Percentiles rank a stretch among this genome's conserved stretches.
phyloP scores from a whole-genome alignment of 441 rosid genomes.

The Isatis lusitanica region DNA sequence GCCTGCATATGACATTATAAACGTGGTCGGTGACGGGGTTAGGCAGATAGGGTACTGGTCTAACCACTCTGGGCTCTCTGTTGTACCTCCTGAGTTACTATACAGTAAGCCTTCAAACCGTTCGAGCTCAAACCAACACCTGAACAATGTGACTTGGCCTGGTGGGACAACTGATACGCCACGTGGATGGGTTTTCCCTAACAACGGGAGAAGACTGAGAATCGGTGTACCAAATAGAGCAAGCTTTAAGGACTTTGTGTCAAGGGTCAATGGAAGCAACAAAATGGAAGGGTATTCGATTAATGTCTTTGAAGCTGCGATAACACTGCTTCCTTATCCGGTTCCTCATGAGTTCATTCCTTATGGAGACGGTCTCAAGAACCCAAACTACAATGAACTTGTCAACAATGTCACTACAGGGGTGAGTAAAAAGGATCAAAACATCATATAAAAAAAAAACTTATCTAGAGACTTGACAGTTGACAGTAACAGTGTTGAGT shows the following conservation, averaged over 20 bases:
- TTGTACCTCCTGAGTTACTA: slow-evolving; percentile 68
- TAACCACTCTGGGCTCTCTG: slow-evolving; percentile 76
- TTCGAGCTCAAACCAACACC: slow-evolving; percentile 70
- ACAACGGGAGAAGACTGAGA: slow-evolving; percentile 74
- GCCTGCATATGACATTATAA: slow-evolving; percentile 81
- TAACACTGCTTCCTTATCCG: slow-evolving; percentile 71
- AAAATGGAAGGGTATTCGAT: slow-evolving; percentile 69
- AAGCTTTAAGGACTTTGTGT: slow-evolving; percentile 61
- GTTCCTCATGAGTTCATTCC: slow-evolving; percentile 75
- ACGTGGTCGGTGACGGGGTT: slow-evolving; percentile 49
- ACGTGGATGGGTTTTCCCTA: slow-evolving; percentile 96
- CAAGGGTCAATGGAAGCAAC: slow-evolving; percentile 40
- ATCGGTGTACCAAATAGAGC: slow-evolving; percentile 79
- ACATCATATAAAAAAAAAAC: background rate
- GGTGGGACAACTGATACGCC: slow-evolving; percentile 66
- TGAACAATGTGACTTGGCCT: slow-evolving; percentile 76
- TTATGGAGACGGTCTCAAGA: slow-evolving; percentile 71
- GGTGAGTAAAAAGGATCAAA: slow-evolving; percentile 49
- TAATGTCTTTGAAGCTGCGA: slow-evolving; percentile 74
- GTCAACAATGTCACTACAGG: slow-evolving; percentile 56
- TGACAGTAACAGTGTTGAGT: background rate
- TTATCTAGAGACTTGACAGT: background rate
- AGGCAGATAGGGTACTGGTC: slow-evolving; percentile 86
- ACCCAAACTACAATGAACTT: slow-evolving; percentile 67
- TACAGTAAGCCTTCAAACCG: slow-evolving; percentile 59